These are phyloP conservation scores for Linnemannia elongata DNA, from an alignment of 192 early-diverging fungal species.

Conservation along the genomic window DNA sequence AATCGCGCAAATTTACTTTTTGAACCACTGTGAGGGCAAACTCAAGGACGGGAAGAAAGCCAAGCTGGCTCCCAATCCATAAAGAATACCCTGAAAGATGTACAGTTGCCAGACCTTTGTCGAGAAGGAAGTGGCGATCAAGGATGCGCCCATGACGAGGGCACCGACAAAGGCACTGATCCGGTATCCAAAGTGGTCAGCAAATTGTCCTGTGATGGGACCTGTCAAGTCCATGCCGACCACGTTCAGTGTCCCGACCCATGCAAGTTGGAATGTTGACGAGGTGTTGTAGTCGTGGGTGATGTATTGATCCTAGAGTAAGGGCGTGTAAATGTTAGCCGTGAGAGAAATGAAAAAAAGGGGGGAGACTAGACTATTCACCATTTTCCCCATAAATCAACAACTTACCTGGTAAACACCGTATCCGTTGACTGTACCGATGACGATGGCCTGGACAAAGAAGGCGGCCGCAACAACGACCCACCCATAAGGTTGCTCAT, in stretches of 20 bases:
- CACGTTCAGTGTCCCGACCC: slow-evolving; percentile 66
- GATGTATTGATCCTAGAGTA: slow-evolving; percentile 36
- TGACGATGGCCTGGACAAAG: slow-evolving; percentile 64
- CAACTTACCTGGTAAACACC: slow-evolving; percentile 62
- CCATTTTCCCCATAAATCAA: not conserved
- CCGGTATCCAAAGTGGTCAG: slow-evolving; percentile 65
- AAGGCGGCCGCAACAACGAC: slow-evolving; percentile 63
- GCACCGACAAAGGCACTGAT: slow-evolving; percentile 63
- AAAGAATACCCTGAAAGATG: slow-evolving; percentile 40
- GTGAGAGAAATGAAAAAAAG: slow-evolving; percentile 1
- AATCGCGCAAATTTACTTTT: slow-evolving; percentile 21
- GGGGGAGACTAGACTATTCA: not conserved
- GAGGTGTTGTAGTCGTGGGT: slow-evolving; percentile 50
- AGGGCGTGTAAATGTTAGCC: no score
- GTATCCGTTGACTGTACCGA: slow-evolving; percentile 69
- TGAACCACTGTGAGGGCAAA: slow-evolving; percentile 72
- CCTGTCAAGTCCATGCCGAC: slow-evolving; percentile 63
- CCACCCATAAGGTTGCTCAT: slow-evolving; percentile 63
- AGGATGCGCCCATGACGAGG: slow-evolving; percentile 61
- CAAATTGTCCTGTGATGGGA: slow-evolving; percentile 61
- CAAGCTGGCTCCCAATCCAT: slow-evolving; percentile 58
- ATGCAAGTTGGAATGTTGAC: slow-evolving; percentile 61
- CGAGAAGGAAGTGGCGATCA: slow-evolving; percentile 70
- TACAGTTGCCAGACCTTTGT: slow-evolving; percentile 55
- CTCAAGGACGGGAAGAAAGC: slow-evolving; percentile 64